A percentile compares a stretch with the other conserved stretches of the same genome.
Conservation (phyloP, 164 flowering plant genomes). For the Chimonanthus salicifolius region DNA sequence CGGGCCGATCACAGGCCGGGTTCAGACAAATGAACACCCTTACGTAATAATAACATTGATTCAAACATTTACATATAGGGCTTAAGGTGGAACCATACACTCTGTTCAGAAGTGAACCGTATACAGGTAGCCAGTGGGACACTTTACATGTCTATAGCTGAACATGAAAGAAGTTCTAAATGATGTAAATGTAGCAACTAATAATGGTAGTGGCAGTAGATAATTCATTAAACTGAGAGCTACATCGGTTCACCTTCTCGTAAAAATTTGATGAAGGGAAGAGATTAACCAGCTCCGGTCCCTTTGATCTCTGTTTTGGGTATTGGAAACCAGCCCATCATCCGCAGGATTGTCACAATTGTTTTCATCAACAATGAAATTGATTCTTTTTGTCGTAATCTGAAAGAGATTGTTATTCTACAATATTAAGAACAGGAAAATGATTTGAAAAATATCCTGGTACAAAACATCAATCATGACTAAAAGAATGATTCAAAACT, state of each 20-base stretch:
- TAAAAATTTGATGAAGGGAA: slow-evolving; percentile 87
- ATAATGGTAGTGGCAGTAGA: background rate
- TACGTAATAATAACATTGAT: too few relatives aligned
- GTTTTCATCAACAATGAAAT: slow-evolving; percentile 70
- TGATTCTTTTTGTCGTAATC: slow-evolving; percentile 85
- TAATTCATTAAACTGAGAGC: background rate
- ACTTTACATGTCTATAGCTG: background rate
- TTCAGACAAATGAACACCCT: too few relatives aligned
- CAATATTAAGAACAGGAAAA: background rate
- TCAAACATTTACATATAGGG: too few relatives aligned
- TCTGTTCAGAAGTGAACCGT: background rate
- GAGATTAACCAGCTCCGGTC: slow-evolving; percentile 80
- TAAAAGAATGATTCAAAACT: background rate
- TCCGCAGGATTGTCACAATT: slow-evolving; percentile 30
- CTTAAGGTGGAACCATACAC: background rate
- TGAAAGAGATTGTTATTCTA: slow-evolving; percentile 25
- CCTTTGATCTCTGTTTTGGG: slow-evolving; percentile 39
- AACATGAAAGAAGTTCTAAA: background rate
- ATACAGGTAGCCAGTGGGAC: background rate
- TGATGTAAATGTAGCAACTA: background rate
- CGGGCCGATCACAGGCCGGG: too few relatives aligned
- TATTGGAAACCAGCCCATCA: slow-evolving; percentile 30
- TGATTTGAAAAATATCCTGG: background rate
- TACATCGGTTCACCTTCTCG: slow-evolving; percentile 57
- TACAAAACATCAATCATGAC: background rate